Evolutionary conservation across 2,329 filamentous ascomycete species (phyloP), one percentile per base, ranked within the genome.

Genomic region (Monosporascus sp.): DNA sequence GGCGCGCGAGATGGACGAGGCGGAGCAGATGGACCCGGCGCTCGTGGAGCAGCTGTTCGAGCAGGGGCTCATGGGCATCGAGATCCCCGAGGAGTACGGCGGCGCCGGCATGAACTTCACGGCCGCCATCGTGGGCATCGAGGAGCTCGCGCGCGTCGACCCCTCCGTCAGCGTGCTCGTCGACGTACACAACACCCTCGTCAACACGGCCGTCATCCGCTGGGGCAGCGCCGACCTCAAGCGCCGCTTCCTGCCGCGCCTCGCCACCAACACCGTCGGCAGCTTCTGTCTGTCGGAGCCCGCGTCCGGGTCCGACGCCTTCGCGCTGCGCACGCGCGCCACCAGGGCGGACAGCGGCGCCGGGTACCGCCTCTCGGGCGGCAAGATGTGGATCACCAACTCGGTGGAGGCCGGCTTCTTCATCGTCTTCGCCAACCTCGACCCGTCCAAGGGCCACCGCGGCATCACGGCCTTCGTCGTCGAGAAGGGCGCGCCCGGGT

Each of bases 311-410:
- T 96, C 91, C 1, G 94, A 99, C 69, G 94, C 94, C 41, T 99
- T 99, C 68, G 95, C 95, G 1, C 80, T 99, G 59, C 88, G 91
- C 62, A 97, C 94, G 53, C 92, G 90, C 71, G 94, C 94, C 44
- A 86, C 84, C 54, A 89, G 92, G 78, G 94, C 90, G 1, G 79
- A 84, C 20, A 81, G 85, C 59, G 91, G 84, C 22, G 81, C 85
- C 59, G 91, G 93, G 37, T 99, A 93, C 78, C 86, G 81, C 73
- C 88, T 99, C 72, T 88, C 84, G 56, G 94, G 94, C 49, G 86
- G 84, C 72, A 99, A 99, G 83, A 99, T 99, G 94, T 99, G 94
- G 94, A 99, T 99, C 74, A 99, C 94, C 59, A 99, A 99, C 80
- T 88, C 89, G 49, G 86, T 93, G 77, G 94, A 99, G 75, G 88